phyloP scores from a whole-genome alignment of 2,329 filamentous ascomycete genomes.

The Tolypocladium capitatum region DNA sequence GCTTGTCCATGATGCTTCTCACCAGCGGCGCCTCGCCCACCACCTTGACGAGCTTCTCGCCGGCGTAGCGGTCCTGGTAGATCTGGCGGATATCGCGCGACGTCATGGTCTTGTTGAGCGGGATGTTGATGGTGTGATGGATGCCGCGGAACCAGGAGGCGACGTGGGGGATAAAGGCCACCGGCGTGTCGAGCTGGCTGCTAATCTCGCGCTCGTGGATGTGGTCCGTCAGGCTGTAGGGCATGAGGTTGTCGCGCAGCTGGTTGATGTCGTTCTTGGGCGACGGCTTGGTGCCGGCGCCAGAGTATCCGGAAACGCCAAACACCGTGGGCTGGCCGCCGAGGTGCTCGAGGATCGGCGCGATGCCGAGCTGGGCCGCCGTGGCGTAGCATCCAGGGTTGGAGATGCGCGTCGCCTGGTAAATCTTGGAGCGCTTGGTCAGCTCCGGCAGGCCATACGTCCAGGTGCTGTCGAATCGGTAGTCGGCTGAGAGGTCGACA shows the following conservation, averaged over 20 bases:
- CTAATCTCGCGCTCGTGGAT: conserved; percentile 91
- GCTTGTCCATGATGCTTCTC: conserved; percentile 70
- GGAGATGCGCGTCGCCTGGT: conserved; percentile 66
- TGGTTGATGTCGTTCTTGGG: conserved; percentile 84
- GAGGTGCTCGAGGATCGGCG: conserved; percentile 65
- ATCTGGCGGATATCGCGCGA: conserved; percentile 85
- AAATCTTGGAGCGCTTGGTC: conserved; percentile 61
- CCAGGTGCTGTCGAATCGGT: conserved; percentile 71
- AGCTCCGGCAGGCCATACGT: conserved; percentile 86
- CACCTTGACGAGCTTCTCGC: conserved; percentile 89
- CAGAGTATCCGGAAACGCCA: conserved; percentile 86
- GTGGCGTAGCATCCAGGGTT: conserved; percentile 96
- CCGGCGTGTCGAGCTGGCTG: conserved; percentile 55
- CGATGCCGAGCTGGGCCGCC: conserved; percentile 77
- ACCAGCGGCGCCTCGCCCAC: conserved; percentile 78
- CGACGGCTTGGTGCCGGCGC: conserved; percentile 85
- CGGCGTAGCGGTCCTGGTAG: conserved; percentile 92
- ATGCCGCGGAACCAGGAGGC: conserved; percentile 97
- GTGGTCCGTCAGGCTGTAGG: conserved; percentile 69
- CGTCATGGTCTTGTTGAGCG: conserved; percentile 73
- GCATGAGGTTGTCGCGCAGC: conserved; percentile 76
- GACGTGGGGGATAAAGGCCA: conserved; percentile 87
- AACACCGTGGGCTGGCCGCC: conserved; percentile 73
- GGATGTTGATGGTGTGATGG: conserved; percentile 80
- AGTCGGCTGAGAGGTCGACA: conserved; percentile 92